Base-by-base conservation (phyloP, 805 yeast species). In the Kluyveromyces lactis region DNA sequence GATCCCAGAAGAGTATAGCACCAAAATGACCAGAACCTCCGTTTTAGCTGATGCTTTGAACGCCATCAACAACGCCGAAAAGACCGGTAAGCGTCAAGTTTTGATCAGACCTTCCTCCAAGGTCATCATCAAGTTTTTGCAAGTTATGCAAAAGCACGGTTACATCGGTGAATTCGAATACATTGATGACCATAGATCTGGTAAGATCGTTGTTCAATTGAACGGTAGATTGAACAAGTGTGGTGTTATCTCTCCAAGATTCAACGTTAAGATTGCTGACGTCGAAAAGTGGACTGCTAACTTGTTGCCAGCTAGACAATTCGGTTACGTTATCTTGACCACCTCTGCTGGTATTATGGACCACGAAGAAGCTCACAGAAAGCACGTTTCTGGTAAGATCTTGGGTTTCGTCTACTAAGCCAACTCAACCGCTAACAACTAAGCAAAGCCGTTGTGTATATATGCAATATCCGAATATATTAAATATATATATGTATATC, bases 341-440 rank as follows among this genome's bases (percentile, higher is more conserved):
- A 89, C 97, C 62, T 90, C 97, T 63, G 96, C 97, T 62, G 97
- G 97, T 77, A 89, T 89, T 64, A 87, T 89, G 95, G 97, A 90
- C 81, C 97, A 89, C 79, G 97, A 90, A 79, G 97, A 89, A 78
- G 97, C 97, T 66, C 86, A 95, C 82, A 84, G 97, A 81, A 90
- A 89, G 85, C 97, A 89, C 77, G 97, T 89, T 61, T 86, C 96
- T 60, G 97, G 97, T 73, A 89, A 89, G 81, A 84, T 89, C 73
- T 83, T 89, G 67, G 97, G 97, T 68, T 89, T 86, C 78, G 96
- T 89, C 55, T 89, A 89, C 84, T 89, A 84, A 64, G 48, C 47
- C 38, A 55, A 40, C n/a, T 21, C 9, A 9, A 9, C 8, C 9
- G 9, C n/a, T 6, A 21, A 21, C 24, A 6, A 6, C 9, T 6